Conservation (phyloP, 208 protist genomes). For the Phytomonas francai region DNA sequence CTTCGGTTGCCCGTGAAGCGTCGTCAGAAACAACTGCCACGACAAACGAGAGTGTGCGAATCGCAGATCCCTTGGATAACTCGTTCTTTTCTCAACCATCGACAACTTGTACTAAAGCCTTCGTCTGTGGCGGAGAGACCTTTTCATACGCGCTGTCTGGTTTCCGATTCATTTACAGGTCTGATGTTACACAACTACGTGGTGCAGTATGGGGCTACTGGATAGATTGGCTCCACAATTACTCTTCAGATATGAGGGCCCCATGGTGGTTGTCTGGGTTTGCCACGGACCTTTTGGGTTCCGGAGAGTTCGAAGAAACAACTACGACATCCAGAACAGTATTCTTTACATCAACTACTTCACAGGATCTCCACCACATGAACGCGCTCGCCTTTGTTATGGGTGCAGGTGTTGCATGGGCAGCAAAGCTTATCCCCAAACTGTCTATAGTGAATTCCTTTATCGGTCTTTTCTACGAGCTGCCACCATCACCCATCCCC, state of each 20-base stretch:
- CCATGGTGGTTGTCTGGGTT: not conserved
- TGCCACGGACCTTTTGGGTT: not conserved
- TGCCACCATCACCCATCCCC: constrained; percentile 2
- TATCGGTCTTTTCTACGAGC: not conserved
- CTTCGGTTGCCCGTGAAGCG: not conserved
- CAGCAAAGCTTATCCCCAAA: not conserved
- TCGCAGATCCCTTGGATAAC: not conserved
- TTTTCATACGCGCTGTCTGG: constrained; percentile 43
- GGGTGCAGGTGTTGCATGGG: not conserved
- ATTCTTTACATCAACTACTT: not conserved
- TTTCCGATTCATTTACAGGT: constrained; percentile 31
- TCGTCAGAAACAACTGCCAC: constrained; percentile 1
- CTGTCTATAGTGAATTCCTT: not conserved
- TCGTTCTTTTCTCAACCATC: not conserved
- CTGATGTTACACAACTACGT: constrained; percentile 22
- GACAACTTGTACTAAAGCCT: constrained; percentile 1
- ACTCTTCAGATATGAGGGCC: not conserved
- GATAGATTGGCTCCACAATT: constrained; percentile 16
- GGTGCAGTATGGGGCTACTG: constrained; percentile 21
- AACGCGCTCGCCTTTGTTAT: not conserved
- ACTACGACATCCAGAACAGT: not conserved
- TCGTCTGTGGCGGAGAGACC: constrained; percentile 31
- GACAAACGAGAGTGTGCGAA: not conserved
- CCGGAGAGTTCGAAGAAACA: not conserved
- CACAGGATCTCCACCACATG: not conserved